Percentiles rank a stretch among this genome's conserved stretches.
Conservation (phyloP, 2,329 filamentous ascomycete species). For the Harringtonia aguacate region DNA sequence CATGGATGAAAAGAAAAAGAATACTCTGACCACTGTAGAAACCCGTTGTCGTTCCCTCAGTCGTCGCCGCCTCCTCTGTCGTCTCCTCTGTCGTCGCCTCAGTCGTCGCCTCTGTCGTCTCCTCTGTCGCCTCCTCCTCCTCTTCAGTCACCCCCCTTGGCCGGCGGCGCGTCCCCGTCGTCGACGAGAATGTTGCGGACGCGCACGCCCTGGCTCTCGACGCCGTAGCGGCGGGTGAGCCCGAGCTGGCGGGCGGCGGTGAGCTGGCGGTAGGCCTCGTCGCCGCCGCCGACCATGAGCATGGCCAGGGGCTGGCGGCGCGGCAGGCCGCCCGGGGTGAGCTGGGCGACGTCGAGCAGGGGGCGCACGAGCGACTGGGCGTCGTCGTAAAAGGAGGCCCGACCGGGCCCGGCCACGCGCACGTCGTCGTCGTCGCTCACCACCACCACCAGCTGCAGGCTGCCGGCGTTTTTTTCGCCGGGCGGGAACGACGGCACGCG, state of each 20-base stretch:
- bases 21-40: no score
- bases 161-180: constrained; percentile 19
- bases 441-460: constrained; percentile 73
- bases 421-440: constrained; percentile 48
- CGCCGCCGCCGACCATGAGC: constrained; percentile 69
- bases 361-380: constrained; percentile 38
- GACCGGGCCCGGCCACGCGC: not conserved
- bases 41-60: no score
- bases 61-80: no score
- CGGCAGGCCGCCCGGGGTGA: constrained; percentile 56
- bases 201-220: constrained; percentile 68
- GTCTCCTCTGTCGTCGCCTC: no score
- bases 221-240: constrained; percentile 65
- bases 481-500: constrained; percentile 75
- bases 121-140: not conserved
- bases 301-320: constrained; percentile 67
- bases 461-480: constrained; percentile 29
- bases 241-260: constrained; percentile 56
- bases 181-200: constrained; percentile 69
- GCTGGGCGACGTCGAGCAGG: constrained; percentile 64
- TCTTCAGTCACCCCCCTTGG: no score
- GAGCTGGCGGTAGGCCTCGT: constrained; percentile 54
- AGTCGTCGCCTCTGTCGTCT: not conserved
- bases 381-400: constrained; percentile 16
- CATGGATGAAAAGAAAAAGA: no score